Evolutionary conservation across 1,139 yeast genomes (phyloP), one percentile per base, ranked within the genome.

Genomic region (Suhomyces wounanorum): DNA sequence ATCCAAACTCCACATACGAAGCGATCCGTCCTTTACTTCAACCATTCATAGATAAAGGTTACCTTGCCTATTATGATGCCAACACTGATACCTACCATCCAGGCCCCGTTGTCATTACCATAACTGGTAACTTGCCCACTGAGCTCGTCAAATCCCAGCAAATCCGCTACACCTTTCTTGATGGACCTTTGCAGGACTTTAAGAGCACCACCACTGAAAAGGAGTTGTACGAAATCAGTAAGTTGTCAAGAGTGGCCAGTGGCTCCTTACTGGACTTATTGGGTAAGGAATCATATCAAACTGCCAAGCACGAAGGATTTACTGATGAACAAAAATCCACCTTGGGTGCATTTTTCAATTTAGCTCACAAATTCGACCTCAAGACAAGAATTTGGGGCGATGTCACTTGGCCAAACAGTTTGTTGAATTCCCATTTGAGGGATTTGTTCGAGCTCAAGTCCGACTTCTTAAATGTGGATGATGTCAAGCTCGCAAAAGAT

Each of bases 361-460:
- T 49, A 23, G 79, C 79, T 14, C 79, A 76, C 52, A 53, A 64
- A 33, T 64, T 67, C 50, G 70, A 69, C 2, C 56, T 75, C 42
- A 72, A 72, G 51, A 73, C 80, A 0, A 62, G 80, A 52, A 60
- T 76, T 14, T 76, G 80, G 80, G 80, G 80, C 10, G 78, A 72
- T 31, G 58, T 70, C 5, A 66, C 64, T 25, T 76, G 78, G 78
- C 80, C 81, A 11, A 56, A 55, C 30, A 51, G 57, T 36, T 55
- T 74, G 45, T 62, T 67, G 23, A 56, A 67, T 37, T 54, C 63
- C 8, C 78, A 75, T 50, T 63, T 72, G 56, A 49, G 55, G 48
- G 64, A 61, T 25, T 60, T 70, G 17, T 67, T 59, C 53, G 54
- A 53, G 38, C 50, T 64, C 37, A 77, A 76, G 3, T 64, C 72